Conservation (phyloP, 352 stramenopile genomes). For the Globisporangium heterothallicum region DNA sequence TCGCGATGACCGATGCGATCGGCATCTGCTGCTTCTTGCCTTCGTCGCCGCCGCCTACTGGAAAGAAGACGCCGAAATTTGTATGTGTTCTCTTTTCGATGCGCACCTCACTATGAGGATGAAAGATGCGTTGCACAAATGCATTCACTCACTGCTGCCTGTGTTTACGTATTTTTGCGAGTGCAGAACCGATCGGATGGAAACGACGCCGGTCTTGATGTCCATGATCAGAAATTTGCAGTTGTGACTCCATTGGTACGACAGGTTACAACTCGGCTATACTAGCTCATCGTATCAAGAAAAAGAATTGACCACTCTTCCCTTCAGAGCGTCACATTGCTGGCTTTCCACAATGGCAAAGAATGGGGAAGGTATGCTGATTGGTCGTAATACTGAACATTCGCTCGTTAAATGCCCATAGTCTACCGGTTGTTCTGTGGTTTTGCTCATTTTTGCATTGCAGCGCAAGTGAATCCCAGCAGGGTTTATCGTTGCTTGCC, state of each 20-base stretch:
- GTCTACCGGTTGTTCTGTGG: too few relatives aligned
- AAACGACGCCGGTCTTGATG: slow-evolving; percentile 41
- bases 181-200: slow-evolving; percentile 49
- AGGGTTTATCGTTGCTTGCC: slow-evolving; percentile 69
- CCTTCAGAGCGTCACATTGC: slow-evolving; percentile 71
- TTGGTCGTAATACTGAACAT: background rate
- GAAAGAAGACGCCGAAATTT: slow-evolving; percentile 54
- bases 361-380: slow-evolving; percentile 53
- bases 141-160: too few relatives aligned
- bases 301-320: too few relatives aligned
- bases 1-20: slow-evolving; percentile 61
- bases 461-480: slow-evolving; percentile 68
- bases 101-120: too few relatives aligned
- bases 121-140: too few relatives aligned
- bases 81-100: slow-evolving; percentile 24
- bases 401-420: too few relatives aligned
- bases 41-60: slow-evolving; percentile 24
- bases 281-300: too few relatives aligned
- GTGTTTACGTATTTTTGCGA: background rate
- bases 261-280: background rate
- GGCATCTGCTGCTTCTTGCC: slow-evolving; percentile 73
- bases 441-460: too few relatives aligned
- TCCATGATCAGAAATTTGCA: slow-evolving; percentile 73
- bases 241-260: slow-evolving; percentile 63
- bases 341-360: slow-evolving; percentile 70